Evolutionary conservation across 352 stramenopile species (phyloP).

Genomic region (Phytopythium mirpurense): DNA sequence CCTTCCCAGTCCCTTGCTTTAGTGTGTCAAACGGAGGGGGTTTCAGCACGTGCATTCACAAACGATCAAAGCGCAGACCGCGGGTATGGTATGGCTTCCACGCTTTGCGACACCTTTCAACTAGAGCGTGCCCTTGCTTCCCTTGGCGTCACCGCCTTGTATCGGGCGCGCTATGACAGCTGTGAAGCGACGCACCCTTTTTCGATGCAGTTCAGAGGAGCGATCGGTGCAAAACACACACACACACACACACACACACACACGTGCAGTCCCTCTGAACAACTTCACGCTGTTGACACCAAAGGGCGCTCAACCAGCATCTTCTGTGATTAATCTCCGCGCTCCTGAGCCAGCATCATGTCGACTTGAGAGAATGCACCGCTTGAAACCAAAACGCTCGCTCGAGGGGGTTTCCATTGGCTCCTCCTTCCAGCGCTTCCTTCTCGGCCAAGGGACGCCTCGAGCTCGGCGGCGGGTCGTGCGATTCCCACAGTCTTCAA

Average conservation of each 20-base stretch:
- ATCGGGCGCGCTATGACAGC: too few relatives aligned
- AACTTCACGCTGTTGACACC: background rate
- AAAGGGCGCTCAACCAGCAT: background rate
- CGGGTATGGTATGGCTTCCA: too few relatives aligned
- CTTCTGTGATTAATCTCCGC: background rate
- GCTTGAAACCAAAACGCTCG: slow-evolving; percentile 2
- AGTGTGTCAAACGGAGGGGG: background rate
- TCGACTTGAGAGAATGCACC: background rate
- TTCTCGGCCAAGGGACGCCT: background rate
- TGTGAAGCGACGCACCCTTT: background rate
- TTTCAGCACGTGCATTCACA: background rate
- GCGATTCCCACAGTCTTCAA: slow-evolving; percentile 1
- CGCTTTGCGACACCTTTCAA: slow-evolving; percentile 1
- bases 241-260: too few relatives aligned
- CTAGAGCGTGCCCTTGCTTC: too few relatives aligned
- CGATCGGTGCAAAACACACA: too few relatives aligned
- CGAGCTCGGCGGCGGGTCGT: too few relatives aligned
- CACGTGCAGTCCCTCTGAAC: too few relatives aligned
- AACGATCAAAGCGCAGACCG: too few relatives aligned
- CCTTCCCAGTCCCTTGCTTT: too few relatives aligned
- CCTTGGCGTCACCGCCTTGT: too few relatives aligned
- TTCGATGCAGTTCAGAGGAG: background rate
- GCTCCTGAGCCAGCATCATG: slow-evolving; percentile 3
- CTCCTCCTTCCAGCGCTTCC: background rate
- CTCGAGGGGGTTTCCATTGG: slow-evolving; percentile 1